phyloP scores from a whole-genome alignment of 2,329 filamentous ascomycete species.

The Penicillium janthinellum region DNA sequence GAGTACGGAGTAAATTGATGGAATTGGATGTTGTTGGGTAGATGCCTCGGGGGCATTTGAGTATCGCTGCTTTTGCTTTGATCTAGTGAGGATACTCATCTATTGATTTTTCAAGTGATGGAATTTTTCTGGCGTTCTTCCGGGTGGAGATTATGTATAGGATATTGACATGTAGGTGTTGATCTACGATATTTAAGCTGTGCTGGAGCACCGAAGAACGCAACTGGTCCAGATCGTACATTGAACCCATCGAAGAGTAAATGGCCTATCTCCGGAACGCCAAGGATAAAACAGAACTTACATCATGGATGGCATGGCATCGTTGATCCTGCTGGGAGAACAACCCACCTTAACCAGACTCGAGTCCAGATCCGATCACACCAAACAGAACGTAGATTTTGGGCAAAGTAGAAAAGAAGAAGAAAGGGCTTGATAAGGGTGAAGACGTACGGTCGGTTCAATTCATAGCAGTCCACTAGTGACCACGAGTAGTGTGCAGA shows the following conservation, averaged over 20 bases:
- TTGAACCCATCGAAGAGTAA: slow-evolving; percentile 1
- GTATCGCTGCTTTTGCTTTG: background rate
- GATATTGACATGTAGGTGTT: background rate
- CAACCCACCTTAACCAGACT: background rate
- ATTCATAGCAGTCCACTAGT: slow-evolving; percentile 11
- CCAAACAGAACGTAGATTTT: background rate
- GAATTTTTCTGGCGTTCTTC: background rate
- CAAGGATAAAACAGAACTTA: slow-evolving; percentile 22
- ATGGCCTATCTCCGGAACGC: slow-evolving; percentile 20
- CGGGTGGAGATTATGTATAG: background rate
- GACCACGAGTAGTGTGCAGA: slow-evolving; percentile 4
- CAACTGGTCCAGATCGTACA: background rate
- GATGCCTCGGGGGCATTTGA: no score
- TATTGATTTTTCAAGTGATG: background rate
- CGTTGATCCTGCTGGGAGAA: slow-evolving; percentile 8
- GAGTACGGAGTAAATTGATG: no score
- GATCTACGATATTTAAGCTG: background rate
- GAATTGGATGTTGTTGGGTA: background rate
- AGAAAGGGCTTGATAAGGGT: slow-evolving; percentile 14
- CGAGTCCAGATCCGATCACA: slow-evolving; percentile 10
- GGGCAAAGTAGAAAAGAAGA: background rate
- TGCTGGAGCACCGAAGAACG: background rate
- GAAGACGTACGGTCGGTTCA: slow-evolving; percentile 24
- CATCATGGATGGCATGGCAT: slow-evolving; percentile 17
- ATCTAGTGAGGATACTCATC: slow-evolving; percentile 4